Conservation (phyloP, 2,329 filamentous ascomycete genomes). For the Thelonectria discophora region DNA sequence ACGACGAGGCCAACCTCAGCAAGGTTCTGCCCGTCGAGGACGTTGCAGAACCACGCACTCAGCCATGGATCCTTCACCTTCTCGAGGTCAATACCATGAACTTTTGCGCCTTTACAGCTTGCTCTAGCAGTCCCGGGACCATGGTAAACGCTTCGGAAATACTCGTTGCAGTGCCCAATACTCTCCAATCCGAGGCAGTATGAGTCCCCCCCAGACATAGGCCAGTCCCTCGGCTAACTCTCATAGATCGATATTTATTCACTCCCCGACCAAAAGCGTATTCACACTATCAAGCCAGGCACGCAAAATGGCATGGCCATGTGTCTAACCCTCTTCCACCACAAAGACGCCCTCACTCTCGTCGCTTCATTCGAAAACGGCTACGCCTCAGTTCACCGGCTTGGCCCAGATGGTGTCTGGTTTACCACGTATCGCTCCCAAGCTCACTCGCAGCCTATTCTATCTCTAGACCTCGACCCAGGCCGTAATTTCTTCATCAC, state of each 20-base stretch:
- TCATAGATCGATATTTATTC: constrained; percentile 80
- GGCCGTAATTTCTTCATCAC: constrained; percentile 72
- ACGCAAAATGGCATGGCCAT: constrained; percentile 84
- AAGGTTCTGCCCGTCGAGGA: constrained; percentile 76
- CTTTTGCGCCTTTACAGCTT: constrained; percentile 85
- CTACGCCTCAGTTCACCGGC: constrained; percentile 71
- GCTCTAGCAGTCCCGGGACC: constrained; percentile 49
- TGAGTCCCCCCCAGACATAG: constrained; percentile 36
- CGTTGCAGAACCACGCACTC: constrained; percentile 56
- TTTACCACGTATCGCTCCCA: constrained; percentile 68
- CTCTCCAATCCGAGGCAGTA: constrained; percentile 75
- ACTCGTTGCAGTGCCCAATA: constrained; percentile 83
- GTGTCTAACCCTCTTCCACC: constrained; percentile 73
- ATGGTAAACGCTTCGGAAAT: constrained; percentile 53
- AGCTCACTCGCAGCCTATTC: constrained; percentile 80
- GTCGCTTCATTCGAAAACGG: constrained; percentile 89
- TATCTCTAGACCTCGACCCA: constrained; percentile 72
- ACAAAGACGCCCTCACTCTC: constrained; percentile 64
- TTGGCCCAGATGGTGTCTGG: constrained; percentile 56
- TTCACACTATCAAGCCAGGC: constrained; percentile 63
- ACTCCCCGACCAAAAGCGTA: constrained; percentile 77
- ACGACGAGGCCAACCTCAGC: constrained; percentile 72
- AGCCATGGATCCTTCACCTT: constrained; percentile 87
- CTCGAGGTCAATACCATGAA: constrained; percentile 93
- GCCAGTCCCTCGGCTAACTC: constrained; percentile 7